Conservation (phyloP, 23 red algal species). For the Agarophyton chilense region DNA sequence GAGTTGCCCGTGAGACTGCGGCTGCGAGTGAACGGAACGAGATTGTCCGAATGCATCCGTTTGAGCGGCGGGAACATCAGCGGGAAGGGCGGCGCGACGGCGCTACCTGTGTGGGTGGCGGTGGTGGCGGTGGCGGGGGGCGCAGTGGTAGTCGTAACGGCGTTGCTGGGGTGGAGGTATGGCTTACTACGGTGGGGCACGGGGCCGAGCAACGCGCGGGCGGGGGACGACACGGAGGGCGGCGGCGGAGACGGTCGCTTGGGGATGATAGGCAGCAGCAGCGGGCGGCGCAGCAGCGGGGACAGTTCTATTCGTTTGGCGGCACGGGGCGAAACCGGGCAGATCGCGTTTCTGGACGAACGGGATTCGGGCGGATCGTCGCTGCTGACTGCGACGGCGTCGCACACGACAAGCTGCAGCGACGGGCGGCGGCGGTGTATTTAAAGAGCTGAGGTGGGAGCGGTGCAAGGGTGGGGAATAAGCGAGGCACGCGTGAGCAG, state of each 20-base stretch:
- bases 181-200: no score
- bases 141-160: background rate
- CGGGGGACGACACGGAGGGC: no score
- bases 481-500: no score
- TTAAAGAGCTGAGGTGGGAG: no score
- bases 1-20: background rate
- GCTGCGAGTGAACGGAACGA: background rate
- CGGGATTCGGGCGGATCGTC: background rate
- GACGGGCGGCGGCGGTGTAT: no score
- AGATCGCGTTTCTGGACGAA: background rate
- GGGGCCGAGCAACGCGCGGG: no score
- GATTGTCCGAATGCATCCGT: background rate
- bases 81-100: background rate
- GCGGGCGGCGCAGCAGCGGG: background rate
- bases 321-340: background rate
- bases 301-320: background rate
- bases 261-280: background rate
- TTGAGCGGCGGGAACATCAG: background rate
- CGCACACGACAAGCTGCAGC: background rate
- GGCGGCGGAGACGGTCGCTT: no score
- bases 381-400: slow-evolving; percentile 3
- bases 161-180: background rate
- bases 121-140: background rate
- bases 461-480: no score
- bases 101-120: background rate